Evolutionary conservation across 768 basidiomycete genomes (phyloP), one percentile per base, ranked within the genome.

Genomic region (Xerocomellus dryophilus): DNA sequence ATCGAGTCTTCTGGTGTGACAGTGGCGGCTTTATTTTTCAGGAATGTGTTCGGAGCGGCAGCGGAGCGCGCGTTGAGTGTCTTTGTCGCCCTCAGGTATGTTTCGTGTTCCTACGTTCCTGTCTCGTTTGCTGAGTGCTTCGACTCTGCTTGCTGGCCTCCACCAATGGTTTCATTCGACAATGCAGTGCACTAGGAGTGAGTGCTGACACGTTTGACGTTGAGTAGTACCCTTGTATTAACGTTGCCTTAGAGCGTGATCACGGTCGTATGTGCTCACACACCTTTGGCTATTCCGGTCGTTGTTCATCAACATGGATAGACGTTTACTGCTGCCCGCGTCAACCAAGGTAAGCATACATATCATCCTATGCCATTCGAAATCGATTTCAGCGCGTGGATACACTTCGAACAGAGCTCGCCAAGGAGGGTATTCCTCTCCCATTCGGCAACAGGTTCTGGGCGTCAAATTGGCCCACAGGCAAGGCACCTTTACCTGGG

Each of bases 391-490:
- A 12, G 32, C 1, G 15, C 3, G 0, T 10, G 17, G 7, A 4
- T 15, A 14, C 14, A 34, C 32, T 34, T 34, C 32, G 5, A 34
- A 42, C 47, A 78, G 82, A 84, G 49, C 76, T 84, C 5, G 82
- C 82, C 2, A 84, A 84, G 57, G 82, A 82, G 61, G 82, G 82
- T 0, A 70, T 83, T n/a, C 82, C 81, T 15, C 72, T 83, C 1
- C 82, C 82, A 1, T 81, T 82, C 47, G 81, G 80, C 5, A 82
- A 79, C 56, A 73, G 69, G 21, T 80, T 83, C 60, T 82, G 81
- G 82, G 82, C 82, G 3, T 80, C 79, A 2, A 83, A 82, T 59
- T 82, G 80, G 81, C 80, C 81, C 2, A 79, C 77, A 4, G 79
- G 80, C 10, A 79, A 77, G 57, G 75, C 81, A 0, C 82, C 81